Evolutionary conservation across 192 early-diverging fungal species (phyloP), one percentile per base, ranked within the genome.

Genomic region (Phlyctochytrium arcticum): DNA sequence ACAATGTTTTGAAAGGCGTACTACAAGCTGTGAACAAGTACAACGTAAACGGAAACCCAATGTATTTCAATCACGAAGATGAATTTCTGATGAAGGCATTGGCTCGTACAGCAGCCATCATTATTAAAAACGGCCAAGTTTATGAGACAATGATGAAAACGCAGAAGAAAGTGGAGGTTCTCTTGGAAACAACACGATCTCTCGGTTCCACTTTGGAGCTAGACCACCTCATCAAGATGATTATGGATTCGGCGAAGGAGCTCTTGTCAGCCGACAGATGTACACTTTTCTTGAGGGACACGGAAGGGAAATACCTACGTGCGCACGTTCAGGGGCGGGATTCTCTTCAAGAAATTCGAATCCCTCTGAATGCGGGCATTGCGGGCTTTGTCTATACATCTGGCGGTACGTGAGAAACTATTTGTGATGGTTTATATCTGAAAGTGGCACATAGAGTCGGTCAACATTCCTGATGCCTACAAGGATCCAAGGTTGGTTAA

Each of bases 181-280:
- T 83, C 12, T 48, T 80, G 47, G 73, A 70, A 27, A 78, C 75
- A 7, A 73, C 81, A 3, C 73, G 60, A 36, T 36, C 70, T 15
- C 71, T 80, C 71, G 47, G 58, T 4, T 50, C 73, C 8, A 75
- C 74, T 21, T 29, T 74, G 10, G 81, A 83, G 24, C 54, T 83
- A 54, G 75, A 36, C 69, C 74, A 73, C 31, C 60, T 82, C n/a
- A 65, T 78, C 6, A 51, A 36, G 7, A 71, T 74, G 9, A 80
- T 82, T 30, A 80, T 82, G 77, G 48, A 73, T 23, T 80, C 77
- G 3, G 80, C 71, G 9, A 71, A 76, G 39, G 78, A 80, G 37
- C 67, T 83, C 5, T 37, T 83, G 9, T 57, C 12, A 24, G 81
- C 78, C 9, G 81, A 83, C 46, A 47, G 81, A 17, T 74, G 75